phyloP scores from a whole-genome alignment of 164 flowering plant species.

The Aristolochia contorta region DNA sequence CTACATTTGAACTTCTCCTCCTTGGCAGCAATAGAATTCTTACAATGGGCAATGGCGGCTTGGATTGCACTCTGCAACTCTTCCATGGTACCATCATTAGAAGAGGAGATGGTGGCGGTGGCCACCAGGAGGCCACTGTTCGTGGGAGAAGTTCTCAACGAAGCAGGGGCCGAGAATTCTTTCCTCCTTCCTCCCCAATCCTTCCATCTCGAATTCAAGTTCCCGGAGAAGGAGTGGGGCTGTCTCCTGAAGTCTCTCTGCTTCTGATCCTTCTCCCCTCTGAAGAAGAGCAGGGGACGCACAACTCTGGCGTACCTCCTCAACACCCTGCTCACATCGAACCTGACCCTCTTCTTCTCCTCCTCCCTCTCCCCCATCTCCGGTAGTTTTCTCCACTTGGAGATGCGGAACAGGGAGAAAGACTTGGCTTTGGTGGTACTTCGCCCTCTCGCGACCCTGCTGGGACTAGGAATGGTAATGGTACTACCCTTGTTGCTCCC shows the following conservation, averaged over 20 bases:
- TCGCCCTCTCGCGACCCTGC: slow-evolving; percentile 15
- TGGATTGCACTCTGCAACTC: slow-evolving; percentile 92
- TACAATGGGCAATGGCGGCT: slow-evolving; percentile 96
- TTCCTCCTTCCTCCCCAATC: slow-evolving; percentile 11
- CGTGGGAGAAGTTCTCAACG: slow-evolving; percentile 69
- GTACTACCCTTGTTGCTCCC: slow-evolving; percentile 4
- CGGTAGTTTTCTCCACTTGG: slow-evolving; percentile 33
- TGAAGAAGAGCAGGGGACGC: slow-evolving; percentile 39
- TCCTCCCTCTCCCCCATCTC: slow-evolving; percentile 17
- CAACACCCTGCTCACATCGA: slow-evolving; percentile 34
- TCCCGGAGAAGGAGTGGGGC: slow-evolving; percentile 51
- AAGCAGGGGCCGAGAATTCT: slow-evolving; percentile 68
- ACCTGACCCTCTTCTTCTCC: slow-evolving; percentile 26
- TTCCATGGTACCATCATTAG: slow-evolving; percentile 76
- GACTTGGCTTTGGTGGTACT: slow-evolving; percentile 53
- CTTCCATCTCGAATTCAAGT: slow-evolving; percentile 21
- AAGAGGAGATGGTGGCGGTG: slow-evolving; percentile 15
- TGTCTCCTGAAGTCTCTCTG: slow-evolving; percentile 15
- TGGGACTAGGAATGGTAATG: slow-evolving; percentile 2
- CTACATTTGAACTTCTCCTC: slow-evolving; percentile 21
- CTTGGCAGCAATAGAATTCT: slow-evolving; percentile 55
- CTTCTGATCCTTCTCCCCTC: slow-evolving; percentile 26
- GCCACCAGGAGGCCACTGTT: slow-evolving; percentile 64
- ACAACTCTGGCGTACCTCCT: slow-evolving; percentile 58
- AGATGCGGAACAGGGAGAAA: slow-evolving; percentile 44